These are phyloP conservation scores for Penicillium freii DNA, from an alignment of 2,329 filamentous ascomycete genomes.

Conservation along the genomic window DNA sequence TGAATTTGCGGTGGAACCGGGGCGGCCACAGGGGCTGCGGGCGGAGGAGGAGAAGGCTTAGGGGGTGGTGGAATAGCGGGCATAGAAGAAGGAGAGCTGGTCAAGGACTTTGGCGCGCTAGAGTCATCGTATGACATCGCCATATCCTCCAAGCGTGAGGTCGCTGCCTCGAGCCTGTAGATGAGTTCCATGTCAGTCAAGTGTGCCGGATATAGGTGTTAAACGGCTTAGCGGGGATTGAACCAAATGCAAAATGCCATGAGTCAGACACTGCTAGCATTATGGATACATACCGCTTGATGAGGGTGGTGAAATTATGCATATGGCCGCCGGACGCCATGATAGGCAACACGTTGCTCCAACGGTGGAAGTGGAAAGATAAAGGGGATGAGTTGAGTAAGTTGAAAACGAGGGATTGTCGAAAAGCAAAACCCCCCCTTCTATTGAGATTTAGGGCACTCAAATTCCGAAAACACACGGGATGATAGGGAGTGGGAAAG, in stretches of 20 bases:
- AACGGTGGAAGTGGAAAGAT: constrained; percentile 7
- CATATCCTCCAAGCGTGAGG: constrained; percentile 93
- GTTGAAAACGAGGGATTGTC: neutral
- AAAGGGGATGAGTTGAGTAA: neutral
- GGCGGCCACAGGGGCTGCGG: constrained; percentile 53
- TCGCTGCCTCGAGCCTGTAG: constrained; percentile 90
- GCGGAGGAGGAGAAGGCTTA: constrained; percentile 39
- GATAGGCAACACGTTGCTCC: constrained; percentile 26
- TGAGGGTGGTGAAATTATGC: constrained; percentile 94
- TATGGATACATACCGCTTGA: constrained; percentile 75
- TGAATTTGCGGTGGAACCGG: constrained; percentile 73
- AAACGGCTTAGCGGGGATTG: constrained; percentile 1
- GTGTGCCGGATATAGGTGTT: constrained; percentile 1
- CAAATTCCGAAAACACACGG: constrained; percentile 1
- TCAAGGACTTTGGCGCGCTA: constrained; percentile 42
- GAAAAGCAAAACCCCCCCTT: neutral
- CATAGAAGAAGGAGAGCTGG: constrained; percentile 23
- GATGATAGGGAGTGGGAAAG: constrained; percentile 7
- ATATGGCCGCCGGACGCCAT: constrained; percentile 77
- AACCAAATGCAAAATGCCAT: neutral
- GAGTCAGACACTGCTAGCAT: neutral
- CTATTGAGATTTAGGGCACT: neutral
- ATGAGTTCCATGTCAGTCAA: constrained; percentile 46
- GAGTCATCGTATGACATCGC: constrained; percentile 66
- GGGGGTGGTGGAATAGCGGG: constrained; percentile 27